These are phyloP conservation scores for Spiraea crenata DNA, from an alignment of 331 rosid genomes.

Conservation along the genomic window DNA sequence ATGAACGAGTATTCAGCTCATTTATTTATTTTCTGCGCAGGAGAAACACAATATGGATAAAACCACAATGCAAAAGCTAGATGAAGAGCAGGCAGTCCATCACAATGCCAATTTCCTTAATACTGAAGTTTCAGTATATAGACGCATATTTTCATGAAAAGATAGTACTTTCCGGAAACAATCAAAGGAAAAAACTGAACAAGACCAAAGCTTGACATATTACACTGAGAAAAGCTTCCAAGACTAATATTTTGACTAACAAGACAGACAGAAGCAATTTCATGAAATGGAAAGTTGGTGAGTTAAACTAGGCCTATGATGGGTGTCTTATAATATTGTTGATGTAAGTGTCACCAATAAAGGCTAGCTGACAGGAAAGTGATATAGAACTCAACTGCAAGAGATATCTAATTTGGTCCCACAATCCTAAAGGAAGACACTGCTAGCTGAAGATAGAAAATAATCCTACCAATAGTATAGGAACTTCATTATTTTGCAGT, in stretches of 20 bases:
- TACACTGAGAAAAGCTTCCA: neutral
- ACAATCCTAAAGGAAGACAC: neutral
- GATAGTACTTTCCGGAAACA: neutral
- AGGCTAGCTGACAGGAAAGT: neutral
- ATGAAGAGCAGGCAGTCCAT: conserved; percentile 1
- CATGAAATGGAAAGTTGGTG: neutral
- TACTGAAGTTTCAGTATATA: neutral
- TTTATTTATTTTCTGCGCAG: neutral
- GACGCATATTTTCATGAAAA: neutral
- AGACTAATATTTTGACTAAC: neutral
- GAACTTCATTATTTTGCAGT: conserved; percentile 56
- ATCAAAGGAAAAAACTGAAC: neutral
- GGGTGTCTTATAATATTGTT: neutral
- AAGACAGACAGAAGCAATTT: neutral
- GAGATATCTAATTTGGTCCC: neutral
- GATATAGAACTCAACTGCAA: conserved; percentile 2
- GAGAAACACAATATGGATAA: neutral
- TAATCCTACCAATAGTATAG: conserved; percentile 67
- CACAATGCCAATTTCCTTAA: too few species aligned
- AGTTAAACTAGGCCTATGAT: neutral
- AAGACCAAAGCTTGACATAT: neutral
- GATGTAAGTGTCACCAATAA: neutral
- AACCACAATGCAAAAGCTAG: neutral
- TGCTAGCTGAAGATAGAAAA: conserved; percentile 14
- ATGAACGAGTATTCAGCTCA: neutral